A percentile compares a stretch with the other conserved stretches of the same genome.
These are phyloP conservation scores for Neurospora sp. DNA, from an alignment of 495 filamentous ascomycete species.

Conservation along the genomic window DNA sequence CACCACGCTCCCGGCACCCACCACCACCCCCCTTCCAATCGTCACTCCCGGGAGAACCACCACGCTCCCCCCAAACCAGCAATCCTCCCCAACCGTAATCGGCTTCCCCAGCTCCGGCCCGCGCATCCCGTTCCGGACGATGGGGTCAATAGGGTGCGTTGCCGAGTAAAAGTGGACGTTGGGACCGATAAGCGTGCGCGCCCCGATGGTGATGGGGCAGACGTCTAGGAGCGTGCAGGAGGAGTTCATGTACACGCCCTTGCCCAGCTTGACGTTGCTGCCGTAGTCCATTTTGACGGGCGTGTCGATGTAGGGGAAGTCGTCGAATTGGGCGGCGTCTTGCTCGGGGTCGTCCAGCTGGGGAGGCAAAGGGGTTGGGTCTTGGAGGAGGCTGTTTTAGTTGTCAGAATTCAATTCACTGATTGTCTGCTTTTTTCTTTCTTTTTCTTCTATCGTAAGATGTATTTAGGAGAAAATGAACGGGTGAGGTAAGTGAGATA, in stretches of 20 bases:
- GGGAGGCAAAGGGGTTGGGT: conserved; percentile 53
- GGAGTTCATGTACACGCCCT: conserved; percentile 67
- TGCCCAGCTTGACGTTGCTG: conserved; percentile 56
- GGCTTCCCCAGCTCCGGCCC: conserved; percentile 70
- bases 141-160: conserved; percentile 68
- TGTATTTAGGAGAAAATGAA: too few species aligned
- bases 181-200: conserved; percentile 70
- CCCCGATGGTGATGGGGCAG: conserved; percentile 64
- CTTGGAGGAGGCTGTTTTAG: conserved; percentile 43
- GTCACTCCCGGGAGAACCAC: conserved; percentile 68
- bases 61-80: conserved; percentile 79
- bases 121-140: conserved; percentile 57
- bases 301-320: conserved; percentile 60
- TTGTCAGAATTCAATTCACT: not conserved
- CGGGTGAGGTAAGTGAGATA: not conserved
- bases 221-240: conserved; percentile 71
- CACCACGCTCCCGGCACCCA: conserved; percentile 85
- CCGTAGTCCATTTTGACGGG: conserved; percentile 72
- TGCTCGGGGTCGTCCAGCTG: conserved; percentile 39
- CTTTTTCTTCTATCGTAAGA: too few species aligned
- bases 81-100: conserved; percentile 75
- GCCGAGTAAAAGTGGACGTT: conserved; percentile 66
- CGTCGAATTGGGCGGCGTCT: conserved; percentile 49
- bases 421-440: too few species aligned
- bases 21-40: conserved; percentile 59